These are phyloP conservation scores for Aspergillus sclerotiicarbonarius DNA, from an alignment of 495 filamentous ascomycete genomes.

Conservation along the genomic window DNA sequence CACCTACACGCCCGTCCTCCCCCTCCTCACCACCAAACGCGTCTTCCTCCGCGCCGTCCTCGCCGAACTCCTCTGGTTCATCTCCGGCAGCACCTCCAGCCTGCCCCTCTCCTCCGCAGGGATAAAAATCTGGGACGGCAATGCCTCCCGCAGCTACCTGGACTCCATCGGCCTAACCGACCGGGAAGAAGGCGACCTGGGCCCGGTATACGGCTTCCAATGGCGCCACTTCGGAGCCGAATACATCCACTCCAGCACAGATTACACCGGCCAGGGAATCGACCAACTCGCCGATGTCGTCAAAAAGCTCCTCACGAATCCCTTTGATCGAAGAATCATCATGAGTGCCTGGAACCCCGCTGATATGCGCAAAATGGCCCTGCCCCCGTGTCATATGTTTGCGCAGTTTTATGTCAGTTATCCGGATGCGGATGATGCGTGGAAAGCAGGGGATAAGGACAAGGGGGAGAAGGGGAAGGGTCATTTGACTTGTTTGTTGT, in stretches of 20 bases:
- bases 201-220: constrained; percentile 97
- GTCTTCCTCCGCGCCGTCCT: constrained; percentile 91
- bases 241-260: constrained; percentile 72
- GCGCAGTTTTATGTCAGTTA: constrained; percentile 96
- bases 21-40: constrained; percentile 93
- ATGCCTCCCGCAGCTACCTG: constrained; percentile 84
- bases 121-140: constrained; percentile 98
- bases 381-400: constrained; percentile 99
- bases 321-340: constrained; percentile 87
- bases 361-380: constrained; percentile 83
- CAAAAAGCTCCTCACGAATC: constrained; percentile 72
- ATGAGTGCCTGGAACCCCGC: constrained; percentile 90
- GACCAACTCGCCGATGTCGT: constrained; percentile 90
- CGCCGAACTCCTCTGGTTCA: constrained; percentile 95
- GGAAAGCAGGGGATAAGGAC: not conserved
- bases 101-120: constrained; percentile 68
- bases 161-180: constrained; percentile 77
- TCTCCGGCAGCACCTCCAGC: constrained; percentile 77
- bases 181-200: constrained; percentile 82
- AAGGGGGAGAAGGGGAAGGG: constrained; percentile 43
- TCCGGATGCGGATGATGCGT: constrained; percentile 38
- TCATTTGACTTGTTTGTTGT: constrained; percentile 77
- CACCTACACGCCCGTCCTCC: constrained; percentile 55
- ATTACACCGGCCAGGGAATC: constrained; percentile 86
- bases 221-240: constrained; percentile 97